Base-by-base conservation (phyloP, 2,329 filamentous ascomycete genomes). In the Macrophomina phaseolina region DNA sequence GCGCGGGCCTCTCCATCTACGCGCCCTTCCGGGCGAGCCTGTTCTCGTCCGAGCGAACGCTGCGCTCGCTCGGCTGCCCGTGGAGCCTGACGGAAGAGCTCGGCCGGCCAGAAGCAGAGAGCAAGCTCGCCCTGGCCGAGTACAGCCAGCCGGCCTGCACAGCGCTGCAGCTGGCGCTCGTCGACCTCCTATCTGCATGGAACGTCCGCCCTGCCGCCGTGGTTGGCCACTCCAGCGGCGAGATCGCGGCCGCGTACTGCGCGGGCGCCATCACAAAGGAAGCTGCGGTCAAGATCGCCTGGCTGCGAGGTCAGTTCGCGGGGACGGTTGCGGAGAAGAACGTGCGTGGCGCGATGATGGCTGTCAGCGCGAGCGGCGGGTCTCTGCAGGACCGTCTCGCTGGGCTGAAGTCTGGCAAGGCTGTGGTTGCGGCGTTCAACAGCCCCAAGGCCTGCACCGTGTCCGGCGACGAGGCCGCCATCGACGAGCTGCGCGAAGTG, bases 361-460 rank as follows among this genome's bases (percentile, higher is more conserved):
- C 67, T 14, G 58, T 68, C 12, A 42, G 32, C n/a, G 53, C 32
- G 7, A 61, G 52, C 28, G 45, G 49, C 5, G 53, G 32, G 34
- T 48, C 34, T 4, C 38, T 56, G 14, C 52, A 51, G 14, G 23
- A 38, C 3, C 38, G 38, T 61, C 11, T 65, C 11, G 16, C 30
- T 3, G 12, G 8, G 8, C 12, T 60, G 2, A 51, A n/a, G 7
- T 14, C 32, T 2, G 58, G 42, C 28, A 40, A 62, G 16, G 55
- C 67, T 67, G 67, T 61, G 4, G 63, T 74, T 8, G 75, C 75
- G 5, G 75, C 72, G 38, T 64, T 74, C 58, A 85, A 85, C 69
- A 78, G 77, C 34, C 76, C 81, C 0, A 60, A 68, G 0, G 81
- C 77, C 45, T 72, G 83, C 1, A 85, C 83, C 0, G 42, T 84